Percentiles rank a stretch among this genome's conserved stretches.
These are phyloP conservation scores for Yamadazyma laniorum DNA, from an alignment of 805 yeast species.

Conservation along the genomic window DNA sequence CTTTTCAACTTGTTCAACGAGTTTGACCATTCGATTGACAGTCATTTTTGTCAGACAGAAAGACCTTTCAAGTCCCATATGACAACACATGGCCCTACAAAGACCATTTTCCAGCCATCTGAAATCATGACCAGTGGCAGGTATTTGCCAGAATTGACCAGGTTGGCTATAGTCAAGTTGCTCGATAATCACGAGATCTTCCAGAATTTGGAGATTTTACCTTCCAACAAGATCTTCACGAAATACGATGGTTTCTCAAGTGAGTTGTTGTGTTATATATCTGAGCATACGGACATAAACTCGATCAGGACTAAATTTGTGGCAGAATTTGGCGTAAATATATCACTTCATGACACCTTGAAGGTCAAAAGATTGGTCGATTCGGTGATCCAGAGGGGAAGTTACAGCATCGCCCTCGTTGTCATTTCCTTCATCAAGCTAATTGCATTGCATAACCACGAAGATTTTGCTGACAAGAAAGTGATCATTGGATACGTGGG, in stretches of 20 bases:
- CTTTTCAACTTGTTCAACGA: conserved; percentile 32
- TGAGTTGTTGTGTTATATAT: conserved; percentile 38
- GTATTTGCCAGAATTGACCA: conserved; percentile 52
- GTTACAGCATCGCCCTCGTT: conserved; percentile 42
- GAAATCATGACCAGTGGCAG: conserved; percentile 57
- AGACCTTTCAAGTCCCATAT: conserved; percentile 29
- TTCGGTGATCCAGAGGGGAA: conserved; percentile 43
- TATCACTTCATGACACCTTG: conserved; percentile 26
- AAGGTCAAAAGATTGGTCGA: conserved; percentile 31
- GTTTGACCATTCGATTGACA: conserved; percentile 40
- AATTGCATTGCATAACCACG: conserved; percentile 21
- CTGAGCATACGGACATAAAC: conserved; percentile 25
- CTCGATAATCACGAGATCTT: conserved; percentile 28
- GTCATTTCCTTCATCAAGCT: conserved; percentile 37
- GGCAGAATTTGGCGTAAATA: conserved; percentile 22
- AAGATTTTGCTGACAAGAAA: conserved; percentile 17
- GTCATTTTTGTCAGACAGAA: conserved; percentile 12
- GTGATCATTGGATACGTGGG: conserved; percentile 51
- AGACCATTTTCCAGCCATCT: conserved; percentile 49
- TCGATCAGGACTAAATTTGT: conserved; percentile 20
- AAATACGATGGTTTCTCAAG: conserved; percentile 39
- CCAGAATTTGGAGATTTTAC: conserved; percentile 12
- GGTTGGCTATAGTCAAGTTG: conserved; percentile 42
- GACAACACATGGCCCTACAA: conserved; percentile 18
- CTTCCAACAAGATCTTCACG: conserved; percentile 10